Percentiles rank a stretch among this genome's conserved stretches.
phyloP scores from a whole-genome alignment of 768 basidiomycete species.

The Lepiota venenata region DNA sequence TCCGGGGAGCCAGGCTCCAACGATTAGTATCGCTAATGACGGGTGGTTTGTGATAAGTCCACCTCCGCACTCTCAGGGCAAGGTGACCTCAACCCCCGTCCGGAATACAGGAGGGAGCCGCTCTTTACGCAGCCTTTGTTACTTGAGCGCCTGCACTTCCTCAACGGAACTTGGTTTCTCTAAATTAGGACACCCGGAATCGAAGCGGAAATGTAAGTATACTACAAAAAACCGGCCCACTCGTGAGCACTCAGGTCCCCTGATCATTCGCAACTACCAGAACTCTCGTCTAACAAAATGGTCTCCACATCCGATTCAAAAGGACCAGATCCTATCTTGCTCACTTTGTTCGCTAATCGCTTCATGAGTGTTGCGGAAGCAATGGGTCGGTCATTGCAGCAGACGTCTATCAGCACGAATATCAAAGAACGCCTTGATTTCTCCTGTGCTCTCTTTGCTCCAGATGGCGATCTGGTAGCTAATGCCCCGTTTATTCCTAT shows the following conservation, averaged over 20 bases:
- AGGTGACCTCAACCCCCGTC: no score
- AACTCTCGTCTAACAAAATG: constrained; percentile 15
- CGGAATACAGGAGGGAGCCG: no score
- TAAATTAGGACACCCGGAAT: constrained; percentile 1
- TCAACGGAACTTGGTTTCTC: background rate
- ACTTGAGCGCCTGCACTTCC: background rate
- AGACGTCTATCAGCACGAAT: constrained; percentile 91
- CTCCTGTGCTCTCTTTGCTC: constrained; percentile 91
- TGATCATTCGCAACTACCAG: background rate
- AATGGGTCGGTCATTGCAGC: constrained; percentile 88
- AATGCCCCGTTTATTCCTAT: constrained; percentile 93
- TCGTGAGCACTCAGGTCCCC: background rate
- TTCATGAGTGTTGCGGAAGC: constrained; percentile 98
- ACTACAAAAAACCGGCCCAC: background rate
- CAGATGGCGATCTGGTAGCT: constrained; percentile 92
- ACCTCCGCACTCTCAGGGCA: no score
- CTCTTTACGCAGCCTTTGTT: background rate
- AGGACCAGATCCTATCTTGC: constrained; percentile 79
- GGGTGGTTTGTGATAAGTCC: background rate
- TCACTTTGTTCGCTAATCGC: constrained; percentile 92
- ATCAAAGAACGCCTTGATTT: constrained; percentile 96
- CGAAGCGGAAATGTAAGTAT: constrained; percentile 2
- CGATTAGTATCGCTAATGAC: background rate
- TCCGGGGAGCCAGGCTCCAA: background rate
- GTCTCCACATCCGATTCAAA: constrained; percentile 17